Evolutionary conservation across 495 filamentous ascomycete species (phyloP).

Genomic region (Aspergillus avenaceus): DNA sequence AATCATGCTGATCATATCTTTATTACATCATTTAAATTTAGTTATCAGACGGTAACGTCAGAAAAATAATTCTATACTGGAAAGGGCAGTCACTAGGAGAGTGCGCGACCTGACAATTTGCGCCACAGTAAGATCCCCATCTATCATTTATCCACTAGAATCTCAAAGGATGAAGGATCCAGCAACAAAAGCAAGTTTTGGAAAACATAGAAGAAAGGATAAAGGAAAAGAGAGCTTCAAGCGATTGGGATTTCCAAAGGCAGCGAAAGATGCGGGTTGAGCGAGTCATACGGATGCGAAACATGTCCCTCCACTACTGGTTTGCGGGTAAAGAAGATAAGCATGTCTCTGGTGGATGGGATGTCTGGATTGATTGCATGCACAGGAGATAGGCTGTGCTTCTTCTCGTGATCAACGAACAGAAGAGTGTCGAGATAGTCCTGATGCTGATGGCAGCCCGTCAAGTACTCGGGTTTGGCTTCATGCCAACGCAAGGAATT

Average conservation of each 20-base stretch:
- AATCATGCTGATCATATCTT: no score
- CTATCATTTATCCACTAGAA: no score
- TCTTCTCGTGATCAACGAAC: not conserved
- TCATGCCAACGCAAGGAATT: not conserved
- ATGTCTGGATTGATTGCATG: not conserved
- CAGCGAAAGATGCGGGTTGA: not conserved
- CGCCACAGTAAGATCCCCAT: no score
- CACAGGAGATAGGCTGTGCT: not conserved
- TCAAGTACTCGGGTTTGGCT: not conserved
- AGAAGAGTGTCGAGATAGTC: not conserved
- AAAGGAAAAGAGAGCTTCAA: no score
- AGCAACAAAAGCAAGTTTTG: not conserved
- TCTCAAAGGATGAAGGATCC: no score
- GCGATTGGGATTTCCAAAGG: not conserved
- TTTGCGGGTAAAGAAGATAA: not conserved
- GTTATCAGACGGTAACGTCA: not conserved
- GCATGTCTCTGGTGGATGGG: not conserved
- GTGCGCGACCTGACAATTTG: no score
- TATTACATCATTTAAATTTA: no score
- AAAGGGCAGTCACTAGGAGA: not conserved
- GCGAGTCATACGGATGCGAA: not conserved
- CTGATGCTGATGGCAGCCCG: not conserved
- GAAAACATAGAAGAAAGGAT: not conserved
- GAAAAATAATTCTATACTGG: no score
- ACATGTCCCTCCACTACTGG: not conserved